Evolutionary conservation across 805 yeast species (phyloP), one percentile per base, ranked within the genome.

Genomic region (Wickerhamiella parazyma): DNA sequence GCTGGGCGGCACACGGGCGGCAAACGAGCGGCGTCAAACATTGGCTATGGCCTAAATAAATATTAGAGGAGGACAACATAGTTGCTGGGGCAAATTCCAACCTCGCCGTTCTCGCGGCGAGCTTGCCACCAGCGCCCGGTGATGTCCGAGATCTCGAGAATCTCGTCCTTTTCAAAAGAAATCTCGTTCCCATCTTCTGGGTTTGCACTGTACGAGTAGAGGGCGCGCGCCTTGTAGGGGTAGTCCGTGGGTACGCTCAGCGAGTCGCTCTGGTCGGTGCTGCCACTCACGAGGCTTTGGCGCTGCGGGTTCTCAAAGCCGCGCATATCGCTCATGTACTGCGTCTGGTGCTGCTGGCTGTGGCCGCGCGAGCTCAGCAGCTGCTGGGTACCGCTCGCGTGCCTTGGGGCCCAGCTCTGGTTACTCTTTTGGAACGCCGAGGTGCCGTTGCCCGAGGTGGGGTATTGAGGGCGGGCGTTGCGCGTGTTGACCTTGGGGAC

Each of bases 91-190:
- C 95, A 86, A 55, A 89, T 89, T 52, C 97, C 98, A 36, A 85
- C 81, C 60, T 86, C 91, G 26, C 98, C 98, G 52, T 76, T 80
- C 7, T 80, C 70, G 56, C 87, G 75, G 60, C 81, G 76, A 33
- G 95, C 96, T 64, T 86, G 95, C 97, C 97, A 89, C 98, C 98
- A 89, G 64, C 93, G 78, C 37, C 96, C 96, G 51, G 82, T 82
- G 45, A 85, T 84, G 57, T 89, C 96, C 52, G 84, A 84, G 26
- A 89, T 94, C 55, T 79, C 85, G 60, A 89, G 71, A n/a, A 85
- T 66, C 61, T 89, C 97, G 45, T 91, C 95, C 61, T 87, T 85
- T 50, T 71, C 76, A 56, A 89, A 91, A 4, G 94, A 80, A 19
- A 89, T 73, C 64, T 89, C 98, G 56, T 87, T 86, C 49, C 80